Evolutionary conservation across 2,329 filamentous ascomycete genomes (phyloP), one percentile per base, ranked within the genome.

Genomic region (Nemania sp.): DNA sequence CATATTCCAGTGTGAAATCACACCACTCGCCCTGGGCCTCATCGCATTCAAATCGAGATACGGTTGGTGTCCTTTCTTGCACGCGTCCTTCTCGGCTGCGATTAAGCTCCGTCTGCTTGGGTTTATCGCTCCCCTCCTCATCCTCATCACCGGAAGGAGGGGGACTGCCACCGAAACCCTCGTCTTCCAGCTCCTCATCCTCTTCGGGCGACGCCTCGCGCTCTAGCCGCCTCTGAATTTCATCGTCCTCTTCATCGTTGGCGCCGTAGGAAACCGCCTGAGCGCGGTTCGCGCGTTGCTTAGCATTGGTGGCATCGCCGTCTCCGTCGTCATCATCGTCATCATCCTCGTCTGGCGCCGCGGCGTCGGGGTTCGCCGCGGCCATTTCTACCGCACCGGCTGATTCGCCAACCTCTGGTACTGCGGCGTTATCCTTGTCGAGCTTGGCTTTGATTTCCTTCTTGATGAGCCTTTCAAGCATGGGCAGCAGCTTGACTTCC

Each of bases 171-270:
- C 75, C 77, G 47, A 82, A 76, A 4, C 73, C 78, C 64, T 81
- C 80, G 55, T 79, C 79, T 61, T 81, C 80, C 30, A 76, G 68
- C 30, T 84, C 79, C 44, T 83, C 80, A 2, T 80, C 80, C 3
- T 80, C 80, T 17, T 84, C 83, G 19, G 77, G 73, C 2, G 79
- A 77, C 2, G 77, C 79, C 46, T 86, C 84, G 26, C 76, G 77
- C 51, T 83, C 80, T 66, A 87, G 80, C 52, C 81, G 79, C 47
- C 77, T 76, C 64, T 88, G 86, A 49, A 95, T 84, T 30, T 81
- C 86, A 61, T 90, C 83, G 66, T 97, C 94, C 3, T 93, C 93
- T 5, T 96, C 92, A 67, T 97, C 94, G 41, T 96, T 95, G 28
- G 87, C 90, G 33, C 91, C 93, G 63, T 97, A 97, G 12, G 91